Conservation (phyloP, 2,329 filamentous ascomycete species). For the Rutstroemia sp. region DNA sequence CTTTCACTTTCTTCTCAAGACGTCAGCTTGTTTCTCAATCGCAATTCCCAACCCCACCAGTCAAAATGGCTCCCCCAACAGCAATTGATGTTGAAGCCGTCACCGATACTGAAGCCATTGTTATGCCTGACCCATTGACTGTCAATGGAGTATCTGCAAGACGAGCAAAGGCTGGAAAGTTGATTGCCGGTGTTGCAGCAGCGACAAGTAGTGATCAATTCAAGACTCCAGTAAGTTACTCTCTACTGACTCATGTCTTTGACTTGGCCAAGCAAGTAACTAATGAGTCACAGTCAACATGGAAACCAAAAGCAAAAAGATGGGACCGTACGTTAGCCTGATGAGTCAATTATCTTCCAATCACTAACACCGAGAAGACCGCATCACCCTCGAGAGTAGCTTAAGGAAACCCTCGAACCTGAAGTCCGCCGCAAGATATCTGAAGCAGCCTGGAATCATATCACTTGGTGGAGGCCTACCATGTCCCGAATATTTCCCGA, state of each 20-base stretch:
- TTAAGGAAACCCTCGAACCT: conserved; percentile 60
- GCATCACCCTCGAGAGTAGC: conserved; percentile 56
- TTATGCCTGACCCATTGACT: conserved; percentile 40
- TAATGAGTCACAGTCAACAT: conserved; percentile 34
- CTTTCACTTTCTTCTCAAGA: background rate
- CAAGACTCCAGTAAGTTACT: conserved; percentile 56
- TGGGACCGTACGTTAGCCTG: conserved; percentile 67
- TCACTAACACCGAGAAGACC: conserved; percentile 28
- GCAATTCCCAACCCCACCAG: background rate
- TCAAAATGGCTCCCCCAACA: conserved; percentile 36
- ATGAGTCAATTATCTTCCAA: conserved; percentile 10
- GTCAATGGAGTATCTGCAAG: conserved; percentile 60
- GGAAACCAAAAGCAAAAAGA: conserved; percentile 69
- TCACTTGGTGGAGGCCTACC: conserved; percentile 90
- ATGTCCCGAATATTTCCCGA: conserved; percentile 85
- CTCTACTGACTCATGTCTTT: background rate
- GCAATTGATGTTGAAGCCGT: conserved; percentile 31
- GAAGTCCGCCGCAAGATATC: conserved; percentile 71
- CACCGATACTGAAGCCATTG: conserved; percentile 35
- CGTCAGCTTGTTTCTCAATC: background rate
- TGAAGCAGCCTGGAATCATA: conserved; percentile 76
- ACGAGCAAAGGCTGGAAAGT: conserved; percentile 62
- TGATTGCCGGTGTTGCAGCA: conserved; percentile 71
- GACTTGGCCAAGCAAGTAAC: background rate
- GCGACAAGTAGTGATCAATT: conserved; percentile 75